Conservation (phyloP, 2,329 filamentous ascomycete species). For the Conoideocrella luteorostrata region DNA sequence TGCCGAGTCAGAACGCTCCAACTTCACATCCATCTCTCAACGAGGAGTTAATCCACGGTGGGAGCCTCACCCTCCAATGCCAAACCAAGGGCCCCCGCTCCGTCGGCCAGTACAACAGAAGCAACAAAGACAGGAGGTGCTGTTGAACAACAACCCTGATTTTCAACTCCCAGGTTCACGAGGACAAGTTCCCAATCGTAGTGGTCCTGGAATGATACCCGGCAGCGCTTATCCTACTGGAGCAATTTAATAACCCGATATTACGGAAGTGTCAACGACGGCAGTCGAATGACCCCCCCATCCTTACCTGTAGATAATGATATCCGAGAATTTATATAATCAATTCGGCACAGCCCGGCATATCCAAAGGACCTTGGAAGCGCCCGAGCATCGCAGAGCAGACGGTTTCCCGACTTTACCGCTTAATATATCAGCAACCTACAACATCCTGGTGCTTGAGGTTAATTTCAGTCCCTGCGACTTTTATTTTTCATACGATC, state of each 20-base stretch:
- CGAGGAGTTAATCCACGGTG: slow-evolving; percentile 83
- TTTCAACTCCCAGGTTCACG: slow-evolving; percentile 61
- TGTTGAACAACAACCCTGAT: slow-evolving; percentile 84
- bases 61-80: slow-evolving; percentile 50
- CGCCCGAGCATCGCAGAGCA: slow-evolving; percentile 1
- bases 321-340: neutral
- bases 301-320: slow-evolving; percentile 1
- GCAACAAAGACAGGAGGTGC: slow-evolving; percentile 62
- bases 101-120: slow-evolving; percentile 45
- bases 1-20: slow-evolving; percentile 69
- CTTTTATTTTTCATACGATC: slow-evolving; percentile 2
- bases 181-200: slow-evolving; percentile 18
- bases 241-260: slow-evolving; percentile 6
- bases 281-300: neutral
- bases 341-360: neutral
- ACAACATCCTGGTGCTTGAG: neutral
- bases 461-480: neutral
- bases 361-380: neutral
- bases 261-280: neutral
- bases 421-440: slow-evolving; percentile 1
- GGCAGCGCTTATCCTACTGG: slow-evolving; percentile 45
- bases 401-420: neutral
- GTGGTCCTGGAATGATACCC: slow-evolving; percentile 41
- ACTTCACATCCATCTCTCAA: slow-evolving; percentile 87
- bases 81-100: slow-evolving; percentile 35